Evolutionary conservation across 202 grass and related monocot species (phyloP).

Genomic region (Bolboschoenoplectus hybrid): DNA sequence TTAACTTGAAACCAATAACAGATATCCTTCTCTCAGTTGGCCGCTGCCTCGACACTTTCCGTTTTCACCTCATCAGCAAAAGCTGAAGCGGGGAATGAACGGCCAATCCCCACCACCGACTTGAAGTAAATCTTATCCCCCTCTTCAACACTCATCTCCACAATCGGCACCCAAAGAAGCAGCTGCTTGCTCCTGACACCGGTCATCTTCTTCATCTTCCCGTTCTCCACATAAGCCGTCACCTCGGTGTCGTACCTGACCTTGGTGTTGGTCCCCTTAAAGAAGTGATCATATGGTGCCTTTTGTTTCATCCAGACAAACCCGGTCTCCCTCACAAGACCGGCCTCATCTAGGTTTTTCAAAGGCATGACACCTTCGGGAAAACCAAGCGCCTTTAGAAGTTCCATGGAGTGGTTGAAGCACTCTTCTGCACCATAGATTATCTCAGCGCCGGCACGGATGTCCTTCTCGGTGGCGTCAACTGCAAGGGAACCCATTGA

Average conservation of each 20-base stretch:
- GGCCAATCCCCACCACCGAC: slow-evolving; percentile 66
- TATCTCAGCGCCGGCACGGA: slow-evolving; percentile 52
- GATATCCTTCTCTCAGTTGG: neutral
- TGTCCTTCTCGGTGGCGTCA: slow-evolving; percentile 19
- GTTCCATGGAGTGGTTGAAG: slow-evolving; percentile 60
- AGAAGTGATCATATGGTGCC: slow-evolving; percentile 76
- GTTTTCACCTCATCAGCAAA: slow-evolving; percentile 54
- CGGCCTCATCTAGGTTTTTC: slow-evolving; percentile 70
- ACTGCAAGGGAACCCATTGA: slow-evolving; percentile 45
- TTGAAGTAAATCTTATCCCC: slow-evolving; percentile 76
- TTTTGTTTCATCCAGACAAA: slow-evolving; percentile 94
- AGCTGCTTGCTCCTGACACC: slow-evolving; percentile 82
- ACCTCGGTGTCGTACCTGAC: slow-evolving; percentile 76
- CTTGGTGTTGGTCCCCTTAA: slow-evolving; percentile 54
- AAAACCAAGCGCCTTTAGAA: slow-evolving; percentile 64
- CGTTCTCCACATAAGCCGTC: slow-evolving; percentile 80
- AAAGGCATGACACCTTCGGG: slow-evolving; percentile 78
- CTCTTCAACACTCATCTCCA: slow-evolving; percentile 76
- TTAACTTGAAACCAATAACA: neutral
- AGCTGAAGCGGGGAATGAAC: slow-evolving; percentile 65
- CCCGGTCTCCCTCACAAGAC: slow-evolving; percentile 74
- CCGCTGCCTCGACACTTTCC: slow-evolving; percentile 17
- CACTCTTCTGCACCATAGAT: slow-evolving; percentile 64
- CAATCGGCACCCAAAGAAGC: slow-evolving; percentile 85
- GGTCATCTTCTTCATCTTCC: slow-evolving; percentile 84